These are phyloP conservation scores for Botrytis tulipae DNA, from an alignment of 2,329 filamentous ascomycete genomes.

Conservation along the genomic window DNA sequence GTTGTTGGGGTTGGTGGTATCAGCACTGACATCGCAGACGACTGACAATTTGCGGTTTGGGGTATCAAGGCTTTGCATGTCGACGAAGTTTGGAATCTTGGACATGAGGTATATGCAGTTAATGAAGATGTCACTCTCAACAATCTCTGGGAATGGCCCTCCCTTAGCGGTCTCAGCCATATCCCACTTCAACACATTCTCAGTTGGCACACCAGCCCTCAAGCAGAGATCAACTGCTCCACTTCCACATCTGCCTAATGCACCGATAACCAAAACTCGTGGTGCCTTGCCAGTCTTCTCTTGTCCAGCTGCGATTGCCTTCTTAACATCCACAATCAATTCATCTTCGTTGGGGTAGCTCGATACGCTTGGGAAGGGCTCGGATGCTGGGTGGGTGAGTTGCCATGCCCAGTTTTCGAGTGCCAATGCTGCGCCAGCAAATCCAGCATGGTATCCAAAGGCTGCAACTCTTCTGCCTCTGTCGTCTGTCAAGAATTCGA, in stretches of 20 bases:
- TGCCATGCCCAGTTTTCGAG: conserved; percentile 84
- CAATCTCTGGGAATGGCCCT: conserved; percentile 77
- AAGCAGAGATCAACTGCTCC: conserved; percentile 80
- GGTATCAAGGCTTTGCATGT: conserved; percentile 63
- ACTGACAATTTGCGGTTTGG: conserved; percentile 72
- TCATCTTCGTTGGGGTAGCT: conserved; percentile 72
- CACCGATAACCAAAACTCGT: conserved; percentile 80
- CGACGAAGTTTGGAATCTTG: conserved; percentile 79
- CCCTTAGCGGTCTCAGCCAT: conserved; percentile 68
- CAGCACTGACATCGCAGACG: conserved; percentile 76
- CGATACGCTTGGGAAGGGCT: conserved; percentile 64
- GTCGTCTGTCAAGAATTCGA: conserved; percentile 81
- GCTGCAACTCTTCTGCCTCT: conserved; percentile 66
- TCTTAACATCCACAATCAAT: conserved; percentile 72
- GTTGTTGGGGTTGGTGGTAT: conserved; percentile 67
- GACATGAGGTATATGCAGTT: conserved; percentile 86
- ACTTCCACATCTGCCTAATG: conserved; percentile 76
- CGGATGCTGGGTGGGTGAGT: conserved; percentile 63
- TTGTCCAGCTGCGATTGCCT: conserved; percentile 63
- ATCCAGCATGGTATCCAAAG: conserved; percentile 68
- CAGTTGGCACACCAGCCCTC: conserved; percentile 68
- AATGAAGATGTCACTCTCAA: conserved; percentile 72
- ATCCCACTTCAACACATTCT: conserved; percentile 69
- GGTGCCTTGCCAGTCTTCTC: conserved; percentile 67
- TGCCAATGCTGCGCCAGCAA: conserved; percentile 68